Base-by-base conservation (phyloP, 352 stramenopile genomes). In the Elongisporangium undulatum region DNA sequence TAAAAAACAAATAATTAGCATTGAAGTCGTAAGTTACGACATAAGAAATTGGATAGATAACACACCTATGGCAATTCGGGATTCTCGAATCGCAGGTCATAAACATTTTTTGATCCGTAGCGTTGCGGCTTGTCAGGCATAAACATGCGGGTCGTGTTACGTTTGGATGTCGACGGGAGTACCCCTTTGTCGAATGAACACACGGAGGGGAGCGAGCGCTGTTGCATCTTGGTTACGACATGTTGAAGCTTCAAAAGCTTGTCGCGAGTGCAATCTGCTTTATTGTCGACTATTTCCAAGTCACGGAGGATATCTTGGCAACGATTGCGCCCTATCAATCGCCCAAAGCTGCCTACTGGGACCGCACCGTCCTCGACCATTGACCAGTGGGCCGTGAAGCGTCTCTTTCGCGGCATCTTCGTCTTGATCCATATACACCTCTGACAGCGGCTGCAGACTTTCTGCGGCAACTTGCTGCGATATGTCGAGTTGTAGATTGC, bases 101-200 rank as follows among this genome's bases (percentile, higher is more conserved):
- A 55, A 68, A 77, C 24, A 72, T n/a, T n/a, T 56, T 73, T 71
- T 4, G 64, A 62, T 0, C 61, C 67, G 34, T 71, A 78, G 0
- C 61, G 58, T 21, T 72, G 63, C 17, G 70, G 67, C 45, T 72
- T 78, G 58, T 75, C 70, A 1, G 65, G 65, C 55, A 70, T 75
- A 24, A 73, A 77, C 60, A 75, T 72, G 2, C 61, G 53, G 0
- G 66, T 75, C 0, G 61, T 74, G 53, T 77, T 71, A 1, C 61
- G 51, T 9, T 39, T 24, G 0, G 63, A 73, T 0, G 68, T 75
- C 0, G 66, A 29, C 7, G 56, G 64, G 12, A 73, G 13, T 1
- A 77, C 61, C 6, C 59, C 68, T 41, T 75, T 63, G 15, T 75
- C 68, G 16, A 80, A 80, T 0, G 61, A 69, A 10, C 74, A 63